These are phyloP conservation scores for Ramaria sp. DNA, from an alignment of 768 basidiomycete genomes.

Conservation along the genomic window DNA sequence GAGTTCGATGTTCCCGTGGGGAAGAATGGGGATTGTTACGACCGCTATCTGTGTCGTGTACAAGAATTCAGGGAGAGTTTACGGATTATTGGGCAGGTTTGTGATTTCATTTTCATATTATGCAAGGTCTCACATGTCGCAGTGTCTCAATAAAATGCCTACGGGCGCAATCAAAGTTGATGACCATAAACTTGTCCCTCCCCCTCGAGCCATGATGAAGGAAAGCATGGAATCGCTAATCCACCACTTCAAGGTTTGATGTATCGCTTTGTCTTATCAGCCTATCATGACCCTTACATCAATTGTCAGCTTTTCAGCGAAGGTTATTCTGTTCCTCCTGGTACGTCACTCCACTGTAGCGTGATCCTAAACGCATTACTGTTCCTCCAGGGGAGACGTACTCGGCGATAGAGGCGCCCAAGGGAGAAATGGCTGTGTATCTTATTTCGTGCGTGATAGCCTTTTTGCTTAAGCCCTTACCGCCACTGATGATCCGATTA, in stretches of 20 bases:
- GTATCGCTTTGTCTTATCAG: background rate
- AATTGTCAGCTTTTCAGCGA: slow-evolving; percentile 75
- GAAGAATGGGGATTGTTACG: slow-evolving; percentile 94
- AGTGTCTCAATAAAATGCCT: slow-evolving; percentile 97
- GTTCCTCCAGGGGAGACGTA: slow-evolving; percentile 61
- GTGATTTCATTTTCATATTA: slow-evolving; percentile 10
- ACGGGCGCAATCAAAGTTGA: slow-evolving; percentile 88
- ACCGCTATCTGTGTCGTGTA: slow-evolving; percentile 93
- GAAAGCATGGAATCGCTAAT: slow-evolving; percentile 98
- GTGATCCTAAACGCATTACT: background rate
- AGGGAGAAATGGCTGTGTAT: slow-evolving; percentile 98
- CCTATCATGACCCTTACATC: background rate
- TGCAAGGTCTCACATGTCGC: slow-evolving; percentile 6
- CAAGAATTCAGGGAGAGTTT: slow-evolving; percentile 97
- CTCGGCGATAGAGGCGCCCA: slow-evolving; percentile 94
- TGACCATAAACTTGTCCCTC: slow-evolving; percentile 95
- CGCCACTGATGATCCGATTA: background rate
- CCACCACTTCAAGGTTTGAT: slow-evolving; percentile 87
- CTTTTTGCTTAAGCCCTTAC: background rate
- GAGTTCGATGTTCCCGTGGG: slow-evolving; percentile 98
- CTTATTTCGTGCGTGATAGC: slow-evolving; percentile 69
- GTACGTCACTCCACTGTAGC: slow-evolving; percentile 17
- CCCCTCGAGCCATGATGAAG: slow-evolving; percentile 96
- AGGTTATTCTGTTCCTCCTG: slow-evolving; percentile 92
- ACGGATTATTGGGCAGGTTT: slow-evolving; percentile 70